These are phyloP conservation scores for Byssochlamys sp. DNA, from an alignment of 2,329 filamentous ascomycete genomes.

Conservation along the genomic window DNA sequence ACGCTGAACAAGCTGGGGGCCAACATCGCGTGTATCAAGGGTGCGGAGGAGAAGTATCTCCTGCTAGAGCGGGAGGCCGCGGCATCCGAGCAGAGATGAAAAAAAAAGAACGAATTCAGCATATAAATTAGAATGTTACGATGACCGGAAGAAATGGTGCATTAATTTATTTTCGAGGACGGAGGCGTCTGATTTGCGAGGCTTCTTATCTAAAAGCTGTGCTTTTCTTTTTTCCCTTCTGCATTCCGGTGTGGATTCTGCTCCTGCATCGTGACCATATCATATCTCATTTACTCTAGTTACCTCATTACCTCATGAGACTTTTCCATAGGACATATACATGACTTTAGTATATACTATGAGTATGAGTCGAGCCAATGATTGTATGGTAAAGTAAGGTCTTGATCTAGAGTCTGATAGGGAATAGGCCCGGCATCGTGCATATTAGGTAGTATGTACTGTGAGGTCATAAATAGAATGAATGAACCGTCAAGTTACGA, in stretches of 20 bases:
- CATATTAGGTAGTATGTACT: too few species aligned
- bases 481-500: too few species aligned
- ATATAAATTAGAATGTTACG: not conserved
- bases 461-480: too few species aligned
- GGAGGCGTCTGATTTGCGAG: not conserved
- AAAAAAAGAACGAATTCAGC: not conserved
- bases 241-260: not conserved
- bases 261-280: not conserved
- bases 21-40: slow-evolving; percentile 78
- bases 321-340: not conserved
- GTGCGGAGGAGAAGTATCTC: slow-evolving; percentile 63
- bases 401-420: too few species aligned
- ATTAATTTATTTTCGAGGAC: not conserved
- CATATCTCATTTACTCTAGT: too few species aligned
- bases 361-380: not conserved
- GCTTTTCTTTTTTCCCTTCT: not conserved
- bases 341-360: not conserved
- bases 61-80: slow-evolving; percentile 26
- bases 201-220: not conserved
- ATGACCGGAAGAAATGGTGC: not conserved
- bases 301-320: not conserved
- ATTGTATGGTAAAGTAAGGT: too few species aligned
- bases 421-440: too few species aligned
- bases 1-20: slow-evolving; percentile 92
- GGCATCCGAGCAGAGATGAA: not conserved